A percentile compares a stretch with the other conserved stretches of the same genome.
Evolutionary conservation across 352 stramenopile genomes (phyloP).

Genomic region (Globisporangium irregulare): DNA sequence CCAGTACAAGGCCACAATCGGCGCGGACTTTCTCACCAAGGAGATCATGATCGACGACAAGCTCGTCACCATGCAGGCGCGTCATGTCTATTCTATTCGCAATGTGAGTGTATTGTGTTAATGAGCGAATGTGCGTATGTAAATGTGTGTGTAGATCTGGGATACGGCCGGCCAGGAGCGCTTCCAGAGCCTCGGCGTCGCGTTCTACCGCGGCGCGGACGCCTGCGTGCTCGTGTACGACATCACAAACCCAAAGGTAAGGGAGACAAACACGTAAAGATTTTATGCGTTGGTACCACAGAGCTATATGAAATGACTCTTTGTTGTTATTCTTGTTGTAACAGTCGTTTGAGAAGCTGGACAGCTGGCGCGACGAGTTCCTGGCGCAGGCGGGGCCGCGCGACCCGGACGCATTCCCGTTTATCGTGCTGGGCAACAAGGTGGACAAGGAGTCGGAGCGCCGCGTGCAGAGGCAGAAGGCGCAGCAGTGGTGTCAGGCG

Average conservation of each 20-base stretch:
- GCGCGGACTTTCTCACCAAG: constrained; percentile 98
- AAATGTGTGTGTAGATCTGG: constrained; percentile 91
- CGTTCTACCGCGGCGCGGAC: constrained; percentile 98
- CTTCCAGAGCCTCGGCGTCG: constrained; percentile 97
- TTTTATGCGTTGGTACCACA: neutral
- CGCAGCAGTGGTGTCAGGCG: constrained; percentile 91
- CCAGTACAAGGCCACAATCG: constrained; percentile 99
- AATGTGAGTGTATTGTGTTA: neutral
- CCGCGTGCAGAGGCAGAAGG: constrained; percentile 87
- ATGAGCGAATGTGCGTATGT: neutral
- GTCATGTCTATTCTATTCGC: neutral
- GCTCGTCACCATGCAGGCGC: constrained; percentile 93
- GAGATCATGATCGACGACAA: constrained; percentile 96
- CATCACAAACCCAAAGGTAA: constrained; percentile 95
- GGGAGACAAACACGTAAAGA: too few species aligned
- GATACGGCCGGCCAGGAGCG: constrained; percentile 98
- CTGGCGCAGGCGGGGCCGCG: constrained; percentile 88
- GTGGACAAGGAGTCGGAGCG: constrained; percentile 93
- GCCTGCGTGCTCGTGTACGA: constrained; percentile 99
- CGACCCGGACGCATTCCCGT: constrained; percentile 94
- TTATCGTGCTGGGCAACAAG: constrained; percentile 99
- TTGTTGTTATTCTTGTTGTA: neutral
- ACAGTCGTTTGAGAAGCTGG: constrained; percentile 96
- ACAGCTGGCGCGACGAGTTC: constrained; percentile 98
- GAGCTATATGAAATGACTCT: neutral